Conservation (phyloP, 176 grass and related monocot species). For the Tillandsia leiboldiana region DNA sequence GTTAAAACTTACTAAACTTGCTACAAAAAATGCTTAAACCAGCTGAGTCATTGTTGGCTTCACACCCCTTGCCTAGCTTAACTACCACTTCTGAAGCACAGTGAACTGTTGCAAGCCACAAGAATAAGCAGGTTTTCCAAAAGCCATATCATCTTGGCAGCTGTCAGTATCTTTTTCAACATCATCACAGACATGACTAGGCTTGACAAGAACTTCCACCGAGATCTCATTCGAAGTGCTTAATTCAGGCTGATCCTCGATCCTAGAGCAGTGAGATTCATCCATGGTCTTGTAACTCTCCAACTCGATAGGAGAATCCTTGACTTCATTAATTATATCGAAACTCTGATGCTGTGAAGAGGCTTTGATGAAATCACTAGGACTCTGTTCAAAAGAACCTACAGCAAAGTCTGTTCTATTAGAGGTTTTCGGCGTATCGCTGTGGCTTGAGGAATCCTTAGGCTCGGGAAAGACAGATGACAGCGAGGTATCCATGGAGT, state of each 20-base stretch:
- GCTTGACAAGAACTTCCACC: slow-evolving; percentile 25
- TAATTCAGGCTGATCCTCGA: neutral
- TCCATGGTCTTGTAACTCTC: slow-evolving; percentile 22
- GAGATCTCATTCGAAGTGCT: slow-evolving; percentile 17
- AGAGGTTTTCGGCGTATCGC: neutral
- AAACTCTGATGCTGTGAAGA: slow-evolving; percentile 3
- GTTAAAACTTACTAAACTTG: neutral
- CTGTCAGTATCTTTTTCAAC: slow-evolving; percentile 20
- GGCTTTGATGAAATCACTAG: neutral
- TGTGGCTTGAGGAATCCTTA: neutral
- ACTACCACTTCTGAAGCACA: slow-evolving; percentile 1
- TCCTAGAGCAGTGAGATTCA: neutral
- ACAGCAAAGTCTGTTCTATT: neutral
- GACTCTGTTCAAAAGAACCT: neutral
- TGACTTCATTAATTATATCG: slow-evolving; percentile 12
- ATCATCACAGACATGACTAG: slow-evolving; percentile 32
- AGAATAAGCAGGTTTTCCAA: slow-evolving; percentile 30
- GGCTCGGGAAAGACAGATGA: neutral
- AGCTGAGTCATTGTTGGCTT: neutral
- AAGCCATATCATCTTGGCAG: slow-evolving; percentile 27
- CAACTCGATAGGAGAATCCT: slow-evolving; percentile 19
- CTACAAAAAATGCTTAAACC: neutral
- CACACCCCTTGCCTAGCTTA: neutral
- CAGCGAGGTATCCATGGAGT: neutral
- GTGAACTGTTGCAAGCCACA: slow-evolving; percentile 15